These are phyloP conservation scores for Saccharomycopsis selenospora DNA, from an alignment of 805 yeast genomes.

Conservation along the genomic window DNA sequence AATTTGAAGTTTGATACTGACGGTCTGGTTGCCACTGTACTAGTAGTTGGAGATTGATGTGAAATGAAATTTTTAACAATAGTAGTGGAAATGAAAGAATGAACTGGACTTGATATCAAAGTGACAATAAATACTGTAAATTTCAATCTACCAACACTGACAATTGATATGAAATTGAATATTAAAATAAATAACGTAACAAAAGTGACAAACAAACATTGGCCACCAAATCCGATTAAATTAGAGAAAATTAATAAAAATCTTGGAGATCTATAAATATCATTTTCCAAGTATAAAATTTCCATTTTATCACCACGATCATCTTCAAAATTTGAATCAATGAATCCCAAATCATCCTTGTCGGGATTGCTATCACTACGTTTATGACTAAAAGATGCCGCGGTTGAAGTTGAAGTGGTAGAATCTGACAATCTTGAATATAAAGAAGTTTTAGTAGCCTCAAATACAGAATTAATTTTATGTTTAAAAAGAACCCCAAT, in stretches of 20 bases:
- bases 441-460: not conserved
- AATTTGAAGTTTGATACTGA: constrained; percentile 5
- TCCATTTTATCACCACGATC: not conserved
- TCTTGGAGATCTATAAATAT: constrained; percentile 14
- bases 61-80: constrained; percentile 12
- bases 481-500: constrained; percentile 14
- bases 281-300: constrained; percentile 5
- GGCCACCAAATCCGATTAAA: constrained; percentile 15
- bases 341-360: not conserved
- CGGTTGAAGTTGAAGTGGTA: not conserved
- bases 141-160: constrained; percentile 11
- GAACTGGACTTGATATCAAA: constrained; percentile 5
- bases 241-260: constrained; percentile 7
- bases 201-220: not conserved
- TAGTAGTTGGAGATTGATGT: not conserved
- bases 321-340: not conserved
- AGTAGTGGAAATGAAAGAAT: constrained; percentile 19
- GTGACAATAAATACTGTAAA: constrained; percentile 4
- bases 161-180: constrained; percentile 6
- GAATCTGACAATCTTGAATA: not conserved
- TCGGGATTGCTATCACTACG: not conserved
- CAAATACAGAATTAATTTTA: not conserved
- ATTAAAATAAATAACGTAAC: constrained; percentile 4
- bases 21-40: not conserved
- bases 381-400: not conserved